Percentiles rank a stretch among this genome's conserved stretches.
Conservation (phyloP, 805 yeast species). For the Lipomyces japonicus region DNA sequence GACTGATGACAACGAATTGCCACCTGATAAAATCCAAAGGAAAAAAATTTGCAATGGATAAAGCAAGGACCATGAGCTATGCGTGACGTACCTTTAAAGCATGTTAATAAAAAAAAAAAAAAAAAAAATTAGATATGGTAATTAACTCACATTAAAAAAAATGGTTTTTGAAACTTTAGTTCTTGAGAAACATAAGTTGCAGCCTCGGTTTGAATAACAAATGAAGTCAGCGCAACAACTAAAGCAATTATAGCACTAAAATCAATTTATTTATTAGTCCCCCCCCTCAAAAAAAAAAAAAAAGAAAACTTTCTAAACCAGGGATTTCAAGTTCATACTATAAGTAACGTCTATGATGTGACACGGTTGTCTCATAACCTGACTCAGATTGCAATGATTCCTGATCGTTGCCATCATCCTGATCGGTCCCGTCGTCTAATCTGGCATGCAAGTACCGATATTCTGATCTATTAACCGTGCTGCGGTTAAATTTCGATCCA, state of each 20-base stretch:
- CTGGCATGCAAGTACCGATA: conserved; percentile 22
- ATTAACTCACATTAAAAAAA: conserved; percentile 44
- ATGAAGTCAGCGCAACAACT: conserved; percentile 50
- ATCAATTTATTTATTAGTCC: background rate
- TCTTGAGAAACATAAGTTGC: conserved; percentile 63
- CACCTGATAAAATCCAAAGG: conserved; percentile 43
- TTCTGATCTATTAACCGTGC: conserved; percentile 23
- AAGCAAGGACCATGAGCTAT: conserved; percentile 69
- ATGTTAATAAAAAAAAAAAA: conserved; percentile 28
- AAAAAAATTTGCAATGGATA: conserved; percentile 64
- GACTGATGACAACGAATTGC: conserved; percentile 22
- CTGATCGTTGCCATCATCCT: conserved; percentile 6
- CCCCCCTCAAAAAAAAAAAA: no score
- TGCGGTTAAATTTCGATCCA: conserved; percentile 11
- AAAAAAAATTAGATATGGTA: background rate
- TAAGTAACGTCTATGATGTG: conserved; percentile 21
- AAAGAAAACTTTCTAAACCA: background rate
- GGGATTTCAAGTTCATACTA: conserved; percentile 19
- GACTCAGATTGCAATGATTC: conserved; percentile 8
- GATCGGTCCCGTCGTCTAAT: conserved; percentile 7
- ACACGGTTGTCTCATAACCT: conserved; percentile 6
- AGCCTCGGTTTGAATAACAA: conserved; percentile 76
- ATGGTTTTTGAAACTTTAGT: conserved; percentile 62
- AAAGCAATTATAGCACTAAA: conserved; percentile 45
- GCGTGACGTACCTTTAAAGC: conserved; percentile 50